These are phyloP conservation scores for Ophiorrhiza pumila DNA, from an alignment of 257 asterid genomes.

Conservation along the genomic window DNA sequence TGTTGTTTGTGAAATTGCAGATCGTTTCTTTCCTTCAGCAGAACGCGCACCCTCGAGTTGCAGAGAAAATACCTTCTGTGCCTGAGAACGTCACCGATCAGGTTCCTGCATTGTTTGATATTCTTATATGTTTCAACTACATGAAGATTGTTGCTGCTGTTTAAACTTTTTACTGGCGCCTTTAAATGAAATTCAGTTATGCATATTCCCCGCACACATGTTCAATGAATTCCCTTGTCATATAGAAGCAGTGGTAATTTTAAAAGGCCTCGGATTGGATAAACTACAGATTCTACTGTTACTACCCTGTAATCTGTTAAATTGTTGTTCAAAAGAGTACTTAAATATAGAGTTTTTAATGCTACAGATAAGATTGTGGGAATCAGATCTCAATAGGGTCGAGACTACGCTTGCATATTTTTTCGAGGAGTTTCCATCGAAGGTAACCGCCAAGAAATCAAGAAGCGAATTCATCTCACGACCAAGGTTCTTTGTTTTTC, in stretches of 20 bases:
- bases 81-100: constrained; percentile 98
- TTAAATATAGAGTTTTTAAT: constrained; percentile 4
- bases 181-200: neutral
- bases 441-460: constrained; percentile 37
- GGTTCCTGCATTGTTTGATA: constrained; percentile 34
- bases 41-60: constrained; percentile 96
- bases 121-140: neutral
- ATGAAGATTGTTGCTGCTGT: neutral
- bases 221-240: neutral
- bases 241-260: neutral
- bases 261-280: neutral
- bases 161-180: neutral
- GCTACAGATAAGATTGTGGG: constrained; percentile 87
- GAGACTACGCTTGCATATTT: constrained; percentile 64
- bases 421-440: constrained; percentile 81
- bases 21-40: constrained; percentile 90
- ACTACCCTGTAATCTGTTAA: neutral
- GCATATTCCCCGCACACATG: neutral
- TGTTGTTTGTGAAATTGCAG: constrained; percentile 47
- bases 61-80: constrained; percentile 74
- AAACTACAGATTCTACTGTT: neutral
- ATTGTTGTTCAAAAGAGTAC: neutral
- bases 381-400: constrained; percentile 88
- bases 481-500: neutral
- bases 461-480: neutral